These are phyloP conservation scores for Brassica incana DNA, from an alignment of 345 rosid genomes.

Conservation along the genomic window DNA sequence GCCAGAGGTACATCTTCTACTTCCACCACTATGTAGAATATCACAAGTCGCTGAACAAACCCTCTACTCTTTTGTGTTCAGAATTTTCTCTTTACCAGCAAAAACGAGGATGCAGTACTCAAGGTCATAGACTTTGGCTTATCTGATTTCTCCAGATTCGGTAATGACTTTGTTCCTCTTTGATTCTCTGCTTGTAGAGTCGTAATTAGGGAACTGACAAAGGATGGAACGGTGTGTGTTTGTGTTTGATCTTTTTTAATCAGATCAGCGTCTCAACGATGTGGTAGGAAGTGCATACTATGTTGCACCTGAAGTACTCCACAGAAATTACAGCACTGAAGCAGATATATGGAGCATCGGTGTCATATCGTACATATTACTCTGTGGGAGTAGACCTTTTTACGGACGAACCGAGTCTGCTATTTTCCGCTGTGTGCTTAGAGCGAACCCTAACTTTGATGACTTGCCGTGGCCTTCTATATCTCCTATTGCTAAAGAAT, in stretches of 20 bases:
- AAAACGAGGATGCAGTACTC: slow-evolving; percentile 74
- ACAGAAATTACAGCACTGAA: slow-evolving; percentile 86
- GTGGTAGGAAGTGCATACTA: not conserved
- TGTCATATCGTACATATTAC: slow-evolving; percentile 81
- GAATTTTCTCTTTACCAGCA: slow-evolving; percentile 90
- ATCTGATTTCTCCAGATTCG: slow-evolving; percentile 76
- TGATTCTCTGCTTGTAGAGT: not conserved
- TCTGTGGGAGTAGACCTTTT: slow-evolving; percentile 95
- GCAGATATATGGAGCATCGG: slow-evolving; percentile 99
- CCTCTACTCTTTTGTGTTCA: slow-evolving; percentile 34
- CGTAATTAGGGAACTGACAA: not conserved
- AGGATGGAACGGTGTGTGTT: not conserved
- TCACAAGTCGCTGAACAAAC: not conserved
- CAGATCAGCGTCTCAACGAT: slow-evolving; percentile 75
- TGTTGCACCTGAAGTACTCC: slow-evolving; percentile 78
- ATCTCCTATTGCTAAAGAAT: slow-evolving; percentile 82
- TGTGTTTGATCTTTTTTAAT: slow-evolving; percentile 8
- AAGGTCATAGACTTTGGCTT: slow-evolving; percentile 95
- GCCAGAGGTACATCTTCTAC: slow-evolving; percentile 9
- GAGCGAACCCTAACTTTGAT: slow-evolving; percentile 81
- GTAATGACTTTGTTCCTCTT: slow-evolving; percentile 36
- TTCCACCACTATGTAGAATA: slow-evolving; percentile 14
- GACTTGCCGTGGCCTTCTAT: slow-evolving; percentile 92
- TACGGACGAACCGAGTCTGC: slow-evolving; percentile 96
- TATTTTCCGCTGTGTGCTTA: slow-evolving; percentile 66